Evolutionary conservation across 2,329 filamentous ascomycete genomes (phyloP), one percentile per base, ranked within the genome.

Genomic region (Helotiales sp.): DNA sequence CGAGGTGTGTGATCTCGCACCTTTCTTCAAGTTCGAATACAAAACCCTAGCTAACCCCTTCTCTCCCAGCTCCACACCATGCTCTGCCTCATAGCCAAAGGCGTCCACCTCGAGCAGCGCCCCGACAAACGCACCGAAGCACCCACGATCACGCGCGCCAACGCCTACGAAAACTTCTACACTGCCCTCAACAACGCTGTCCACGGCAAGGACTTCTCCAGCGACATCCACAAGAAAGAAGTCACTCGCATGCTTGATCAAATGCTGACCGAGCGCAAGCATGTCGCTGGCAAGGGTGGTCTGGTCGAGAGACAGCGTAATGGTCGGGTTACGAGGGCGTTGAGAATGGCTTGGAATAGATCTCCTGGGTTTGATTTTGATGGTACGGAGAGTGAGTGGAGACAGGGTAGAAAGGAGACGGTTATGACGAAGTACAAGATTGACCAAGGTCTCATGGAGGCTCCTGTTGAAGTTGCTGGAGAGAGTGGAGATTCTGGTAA

Each of bases 131-230:
- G 76, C 37, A 66, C 61, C 40, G 63, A 68, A 11, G 57, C 47
- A 45, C 24, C 43, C 4, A 54, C 49, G 32, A 17, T 55, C 0
- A 40, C 69, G 3, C 52, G 40, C 15, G 17, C 30, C 20, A 64
- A 67, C 20, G 67, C 71, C 30, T 69, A 74, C 54, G 60, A 72
- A 13, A 65, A 68, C 32, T 74, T 79, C 61, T 72, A 75, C 15
- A 73, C 73, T 0, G 66, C 71, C 52, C 67, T 79, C 47, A 80
- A 79, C 60, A 47, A 72, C 37, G 71, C 74, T 7, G 66, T 78
- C 20, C 71, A 77, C 60, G 65, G 70, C 10, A 57, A 64, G 22
- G 55, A 70, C 52, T 72, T 70, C 57, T 40, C 63, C 2, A 37
- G 72, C 15, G 72, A 74, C 17, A 73, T 76, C 47, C 43, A 63